Evolutionary conservation across 371 early-diverging fungal genomes (phyloP).

Genomic region (Basidiobolus meristosporus): DNA sequence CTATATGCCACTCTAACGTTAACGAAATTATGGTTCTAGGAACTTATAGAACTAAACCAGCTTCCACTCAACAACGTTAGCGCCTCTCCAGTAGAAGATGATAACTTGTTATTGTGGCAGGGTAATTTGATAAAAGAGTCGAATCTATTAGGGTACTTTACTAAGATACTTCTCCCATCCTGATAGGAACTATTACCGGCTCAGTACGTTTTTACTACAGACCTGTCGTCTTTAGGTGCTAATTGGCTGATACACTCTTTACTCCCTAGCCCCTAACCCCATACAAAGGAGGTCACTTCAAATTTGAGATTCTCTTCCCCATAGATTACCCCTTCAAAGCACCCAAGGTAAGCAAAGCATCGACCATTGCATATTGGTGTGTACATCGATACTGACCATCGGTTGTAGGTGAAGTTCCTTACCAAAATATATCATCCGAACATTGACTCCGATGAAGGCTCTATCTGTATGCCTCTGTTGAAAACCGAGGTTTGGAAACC

Average conservation of each 20-base stretch:
- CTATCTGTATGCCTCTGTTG: conserved; percentile 56
- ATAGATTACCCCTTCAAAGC: conserved; percentile 88
- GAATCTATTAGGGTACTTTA: background rate
- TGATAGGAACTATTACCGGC: conserved; percentile 4
- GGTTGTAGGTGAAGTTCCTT: conserved; percentile 44
- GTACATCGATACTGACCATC: background rate
- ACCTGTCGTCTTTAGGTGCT: too few species aligned
- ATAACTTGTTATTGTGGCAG: conserved; percentile 4
- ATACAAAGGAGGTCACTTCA: conserved; percentile 75
- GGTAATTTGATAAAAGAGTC: background rate
- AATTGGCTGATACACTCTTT: too few species aligned
- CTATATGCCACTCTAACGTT: too few species aligned
- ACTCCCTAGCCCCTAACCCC: conserved; percentile 19
- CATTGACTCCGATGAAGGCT: conserved; percentile 72
- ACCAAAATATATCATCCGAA: conserved; percentile 90
- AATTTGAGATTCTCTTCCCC: conserved; percentile 58
- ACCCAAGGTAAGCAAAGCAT: conserved; percentile 32
- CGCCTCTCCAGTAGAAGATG: conserved; percentile 13
- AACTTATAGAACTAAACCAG: too few species aligned
- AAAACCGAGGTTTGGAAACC: conserved; percentile 85
- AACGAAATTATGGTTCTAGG: too few species aligned
- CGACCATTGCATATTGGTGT: background rate
- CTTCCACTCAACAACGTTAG: too few species aligned
- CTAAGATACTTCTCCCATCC: background rate
- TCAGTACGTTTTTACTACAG: conserved; percentile 1